Evolutionary conservation across 257 asterid genomes (phyloP), one percentile per base, ranked within the genome.

Genomic region (Nicotiana sylvestris): DNA sequence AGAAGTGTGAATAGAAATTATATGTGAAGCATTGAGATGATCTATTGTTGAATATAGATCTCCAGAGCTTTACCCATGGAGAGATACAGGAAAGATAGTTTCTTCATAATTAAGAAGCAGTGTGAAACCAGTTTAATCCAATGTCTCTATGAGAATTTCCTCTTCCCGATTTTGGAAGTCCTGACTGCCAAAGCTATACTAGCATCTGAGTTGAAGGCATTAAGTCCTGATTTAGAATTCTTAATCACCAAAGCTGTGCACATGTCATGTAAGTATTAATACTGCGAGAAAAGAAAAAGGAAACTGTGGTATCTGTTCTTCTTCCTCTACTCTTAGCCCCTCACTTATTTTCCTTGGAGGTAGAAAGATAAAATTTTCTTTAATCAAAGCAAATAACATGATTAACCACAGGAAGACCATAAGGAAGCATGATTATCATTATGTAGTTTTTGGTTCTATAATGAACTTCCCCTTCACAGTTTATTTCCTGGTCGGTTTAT

Each of bases 191-290:
- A 16, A 67, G 53, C 49, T 35, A 49, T 35, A 33, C 43, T 33
- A 72, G 78, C 78, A 21, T 46, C 61, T 25, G 78, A 72, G 78
- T 72, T 46, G 58, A 56, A 43, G 61, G 60, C 37, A 46, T 72
- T 72, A 46, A 25, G 35, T 72, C 12, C 7, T 43, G 51, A 43
- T 43, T 43, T 43, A 2, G 51, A 43, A 43, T 43, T 43, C 51
- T 43, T 43, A 43, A 9, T 43, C 9, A 12, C 51, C 51, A 43
- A 43, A 43, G 51, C 51, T 43, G 12, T 43, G 9, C 51, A 43
- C 51, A 43, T 46, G 25, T 72, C 21, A 4, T 72, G 39, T 32
- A 72, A 15, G 9, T 72, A 46, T 49, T 46, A 72, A 43, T 43
- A 43, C 51, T 72, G 12, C 35, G 2, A 69, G 21, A 13, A 12